Base-by-base conservation (phyloP, 1,139 yeast genomes). In the Kodamaea fungicola region DNA sequence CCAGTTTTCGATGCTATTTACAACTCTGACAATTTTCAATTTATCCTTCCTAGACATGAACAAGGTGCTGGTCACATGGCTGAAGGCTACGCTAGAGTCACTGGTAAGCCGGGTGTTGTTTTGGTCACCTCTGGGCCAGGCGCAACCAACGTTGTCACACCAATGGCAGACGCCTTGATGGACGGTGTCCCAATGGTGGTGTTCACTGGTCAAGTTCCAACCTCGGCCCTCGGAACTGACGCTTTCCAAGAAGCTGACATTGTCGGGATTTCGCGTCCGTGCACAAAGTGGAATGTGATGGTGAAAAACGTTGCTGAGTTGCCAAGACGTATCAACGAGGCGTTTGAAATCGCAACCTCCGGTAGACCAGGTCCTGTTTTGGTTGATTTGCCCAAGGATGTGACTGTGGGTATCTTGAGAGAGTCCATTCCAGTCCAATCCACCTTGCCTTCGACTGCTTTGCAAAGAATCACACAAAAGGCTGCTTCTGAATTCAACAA, bases 1-100 rank as follows among this genome's bases (percentile, higher is more conserved):
- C 97, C 98, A 19, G 98, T 92, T 24, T 92, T 85, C 58, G 98
- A 92, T 60, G 98, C 97, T 50, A 92, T 92, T 53, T 86, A 85
- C 72, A 85, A 90, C 68, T 86, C 96, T 10, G 83, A 84, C 41
- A 79, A 84, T 55, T 90, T 92, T 73, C 80, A 82, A 50, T 92
- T 92, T 61, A 87, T 92, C 41, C 72, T 92, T 51, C 98, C 98
- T 37, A 80, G 95, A 57, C 98, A 92, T 61, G 98, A 92, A 64
- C 98, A 92, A 68, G 98, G 98, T 62, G 98, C 98, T 16, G 98
- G 98, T 36, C 98, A 92, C 65, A 92, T 92, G 98, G 98, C 98
- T 38, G 97, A 92, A 69, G 98, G 98, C 44, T 92, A 92, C 54
- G 97, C 98, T 40, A 76, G 95, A 51, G 98, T 95, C 26, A 69